phyloP scores from a whole-genome alignment of 257 asterid genomes.

The Nicotiana benthamiana region DNA sequence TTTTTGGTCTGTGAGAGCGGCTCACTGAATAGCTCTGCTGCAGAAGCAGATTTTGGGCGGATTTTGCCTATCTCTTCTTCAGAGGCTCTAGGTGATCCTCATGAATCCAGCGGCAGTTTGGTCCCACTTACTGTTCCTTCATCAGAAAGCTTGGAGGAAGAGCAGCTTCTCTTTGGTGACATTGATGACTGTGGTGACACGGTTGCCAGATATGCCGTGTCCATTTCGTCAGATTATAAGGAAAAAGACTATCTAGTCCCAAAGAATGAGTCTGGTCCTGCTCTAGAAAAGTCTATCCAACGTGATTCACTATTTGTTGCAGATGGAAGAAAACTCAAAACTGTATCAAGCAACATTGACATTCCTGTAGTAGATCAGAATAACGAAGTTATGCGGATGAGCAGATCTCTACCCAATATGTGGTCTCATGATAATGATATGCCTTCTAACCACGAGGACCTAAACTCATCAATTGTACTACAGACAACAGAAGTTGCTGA shows the following conservation, averaged over 20 bases:
- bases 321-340: slow-evolving; percentile 26
- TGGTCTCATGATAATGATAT: slow-evolving; percentile 22
- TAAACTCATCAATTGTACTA: slow-evolving; percentile 19
- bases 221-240: slow-evolving; percentile 16
- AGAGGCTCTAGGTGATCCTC: slow-evolving; percentile 18
- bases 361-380: slow-evolving; percentile 29
- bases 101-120: slow-evolving; percentile 4
- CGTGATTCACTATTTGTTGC: slow-evolving; percentile 21
- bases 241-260: slow-evolving; percentile 23
- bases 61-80: slow-evolving; percentile 22
- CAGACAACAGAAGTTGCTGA: slow-evolving; percentile 18
- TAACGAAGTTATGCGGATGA: slow-evolving; percentile 28
- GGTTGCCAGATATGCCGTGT: slow-evolving; percentile 12
- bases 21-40: slow-evolving; percentile 22
- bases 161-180: slow-evolving; percentile 50
- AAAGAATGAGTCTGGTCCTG: slow-evolving; percentile 15
- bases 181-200: slow-evolving; percentile 32
- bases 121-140: slow-evolving; percentile 14
- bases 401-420: slow-evolving; percentile 63
- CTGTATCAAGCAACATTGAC: slow-evolving; percentile 37
- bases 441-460: slow-evolving; percentile 7
- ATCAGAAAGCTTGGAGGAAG: slow-evolving; percentile 40
- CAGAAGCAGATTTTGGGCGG: slow-evolving; percentile 21
- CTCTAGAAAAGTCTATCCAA: slow-evolving; percentile 29
- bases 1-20: slow-evolving; percentile 22